Conservation (phyloP, 805 yeast species). For the Metschnikowia proteae region DNA sequence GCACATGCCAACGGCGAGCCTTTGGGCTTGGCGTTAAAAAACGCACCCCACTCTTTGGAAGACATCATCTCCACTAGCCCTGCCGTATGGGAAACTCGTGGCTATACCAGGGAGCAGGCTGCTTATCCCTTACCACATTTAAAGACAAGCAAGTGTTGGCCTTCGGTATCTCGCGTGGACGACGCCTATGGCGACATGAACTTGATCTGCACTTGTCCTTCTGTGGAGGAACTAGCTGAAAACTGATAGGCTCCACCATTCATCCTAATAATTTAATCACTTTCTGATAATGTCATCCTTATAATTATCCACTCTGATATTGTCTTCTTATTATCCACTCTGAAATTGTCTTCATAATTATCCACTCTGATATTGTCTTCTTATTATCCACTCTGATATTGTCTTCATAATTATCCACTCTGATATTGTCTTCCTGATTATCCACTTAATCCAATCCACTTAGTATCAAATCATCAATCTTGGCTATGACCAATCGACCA, state of each 20-base stretch:
- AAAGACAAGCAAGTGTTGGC: slow-evolving; percentile 85
- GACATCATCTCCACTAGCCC: slow-evolving; percentile 63
- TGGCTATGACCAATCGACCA: too few relatives aligned
- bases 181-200: slow-evolving; percentile 94
- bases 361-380: too few relatives aligned
- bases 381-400: too few relatives aligned
- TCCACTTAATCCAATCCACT: too few relatives aligned
- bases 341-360: too few relatives aligned
- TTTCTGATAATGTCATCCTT: too few relatives aligned
- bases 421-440: too few relatives aligned
- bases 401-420: too few relatives aligned
- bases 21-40: slow-evolving; percentile 68
- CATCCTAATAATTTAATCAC: neutral
- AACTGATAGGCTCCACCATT: neutral
- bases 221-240: slow-evolving; percentile 68
- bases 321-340: too few relatives aligned
- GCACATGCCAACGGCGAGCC: slow-evolving; percentile 64
- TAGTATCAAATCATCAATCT: too few relatives aligned
- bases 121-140: slow-evolving; percentile 85
- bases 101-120: slow-evolving; percentile 89
- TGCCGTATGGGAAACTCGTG: slow-evolving; percentile 76
- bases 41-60: slow-evolving; percentile 86
- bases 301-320: too few relatives aligned
- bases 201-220: slow-evolving; percentile 89
- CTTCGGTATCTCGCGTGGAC: slow-evolving; percentile 86